Conservation (phyloP, 2,329 filamentous ascomycete species). For the Neonectria hederae region DNA sequence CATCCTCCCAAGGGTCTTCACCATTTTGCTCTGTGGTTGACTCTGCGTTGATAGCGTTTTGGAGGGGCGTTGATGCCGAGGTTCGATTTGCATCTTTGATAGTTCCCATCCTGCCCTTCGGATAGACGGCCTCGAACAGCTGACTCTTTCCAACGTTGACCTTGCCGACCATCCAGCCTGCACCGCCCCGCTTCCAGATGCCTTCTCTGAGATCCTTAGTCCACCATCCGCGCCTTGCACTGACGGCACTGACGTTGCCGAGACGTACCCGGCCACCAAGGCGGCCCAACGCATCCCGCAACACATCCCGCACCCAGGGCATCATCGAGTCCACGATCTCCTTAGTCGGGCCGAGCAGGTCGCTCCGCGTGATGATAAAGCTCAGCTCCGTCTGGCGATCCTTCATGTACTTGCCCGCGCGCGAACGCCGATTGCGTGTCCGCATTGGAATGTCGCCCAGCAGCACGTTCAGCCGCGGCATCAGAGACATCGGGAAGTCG, state of each 20-base stretch:
- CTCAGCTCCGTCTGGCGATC: constrained; percentile 80
- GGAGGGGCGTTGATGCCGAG: constrained; percentile 30
- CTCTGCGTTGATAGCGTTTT: constrained; percentile 22
- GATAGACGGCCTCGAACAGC: constrained; percentile 87
- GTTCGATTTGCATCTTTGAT: constrained; percentile 20
- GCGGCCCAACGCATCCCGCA: constrained; percentile 79
- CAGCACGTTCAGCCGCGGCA: constrained; percentile 77
- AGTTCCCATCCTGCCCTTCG: constrained; percentile 70
- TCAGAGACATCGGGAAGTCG: constrained; percentile 93
- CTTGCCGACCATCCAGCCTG: constrained; percentile 96
- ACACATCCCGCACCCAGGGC: constrained; percentile 81
- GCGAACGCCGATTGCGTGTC: constrained; percentile 81
- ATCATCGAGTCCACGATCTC: constrained; percentile 85
- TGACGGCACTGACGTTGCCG: constrained; percentile 88
- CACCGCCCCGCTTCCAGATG: constrained; percentile 84
- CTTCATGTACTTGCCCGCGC: constrained; percentile 69
- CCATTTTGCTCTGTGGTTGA: constrained; percentile 45
- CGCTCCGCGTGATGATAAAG: constrained; percentile 90
- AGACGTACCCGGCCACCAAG: constrained; percentile 76
- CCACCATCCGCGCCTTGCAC: constrained; percentile 89
- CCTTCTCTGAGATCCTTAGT: constrained; percentile 86
- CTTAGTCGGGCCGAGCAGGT: constrained; percentile 85
- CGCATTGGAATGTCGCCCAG: constrained; percentile 78
- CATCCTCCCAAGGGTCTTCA: constrained; percentile 28
- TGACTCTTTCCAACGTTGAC: constrained; percentile 97